Evolutionary conservation across 768 basidiomycete genomes (phyloP).

Genomic region (Auricularia heimuer): DNA sequence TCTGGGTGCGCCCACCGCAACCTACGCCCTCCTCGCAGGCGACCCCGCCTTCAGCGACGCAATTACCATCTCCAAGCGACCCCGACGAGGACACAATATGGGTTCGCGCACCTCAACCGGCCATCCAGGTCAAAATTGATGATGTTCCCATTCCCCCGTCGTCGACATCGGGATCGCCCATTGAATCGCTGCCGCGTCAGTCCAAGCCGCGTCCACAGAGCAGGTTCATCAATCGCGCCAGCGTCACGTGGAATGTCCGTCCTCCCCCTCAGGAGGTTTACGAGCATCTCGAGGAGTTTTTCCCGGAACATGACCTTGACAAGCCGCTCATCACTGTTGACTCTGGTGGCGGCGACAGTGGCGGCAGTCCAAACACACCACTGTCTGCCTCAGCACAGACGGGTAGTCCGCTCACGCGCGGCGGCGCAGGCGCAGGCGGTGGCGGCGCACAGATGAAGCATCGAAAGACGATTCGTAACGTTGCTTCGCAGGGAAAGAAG

Average conservation of each 20-base stretch:
- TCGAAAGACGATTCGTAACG: constrained; percentile 87
- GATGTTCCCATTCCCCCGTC: not conserved
- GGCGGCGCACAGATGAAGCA: constrained; percentile 38
- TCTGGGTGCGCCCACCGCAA: not conserved
- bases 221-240: constrained; percentile 53
- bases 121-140: not conserved
- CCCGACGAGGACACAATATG: not conserved
- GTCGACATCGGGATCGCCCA: not conserved
- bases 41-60: not conserved
- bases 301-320: constrained; percentile 93
- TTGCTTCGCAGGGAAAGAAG: constrained; percentile 81
- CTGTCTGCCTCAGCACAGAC: constrained; percentile 28
- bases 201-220: constrained; percentile 24
- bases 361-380: constrained; percentile 31
- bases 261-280: constrained; percentile 90
- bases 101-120: not conserved
- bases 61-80: not conserved
- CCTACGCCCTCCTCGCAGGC: not conserved
- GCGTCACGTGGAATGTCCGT: constrained; percentile 79
- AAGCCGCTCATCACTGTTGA: constrained; percentile 62
- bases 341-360: not conserved
- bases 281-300: constrained; percentile 86
- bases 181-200: not conserved
- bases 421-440: constrained; percentile 12
- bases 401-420: constrained; percentile 22